A percentile compares a stretch with the other conserved stretches of the same genome.
Conservation (phyloP, 2,329 filamentous ascomycete genomes). For the Alternaria metachromatica region DNA sequence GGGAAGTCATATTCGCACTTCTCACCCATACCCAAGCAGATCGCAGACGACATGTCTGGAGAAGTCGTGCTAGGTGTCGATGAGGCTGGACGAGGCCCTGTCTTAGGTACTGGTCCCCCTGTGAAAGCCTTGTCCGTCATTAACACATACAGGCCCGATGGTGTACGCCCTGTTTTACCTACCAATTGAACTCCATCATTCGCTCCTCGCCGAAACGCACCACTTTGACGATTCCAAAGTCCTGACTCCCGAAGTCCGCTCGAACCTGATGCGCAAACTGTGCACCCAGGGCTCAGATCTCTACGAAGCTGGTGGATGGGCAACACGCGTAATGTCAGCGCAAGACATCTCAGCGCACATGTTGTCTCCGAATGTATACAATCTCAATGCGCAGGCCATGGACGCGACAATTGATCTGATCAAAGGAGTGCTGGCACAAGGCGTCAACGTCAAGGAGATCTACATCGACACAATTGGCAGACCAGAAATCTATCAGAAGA, state of each 20-base stretch:
- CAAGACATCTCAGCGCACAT: constrained; percentile 81
- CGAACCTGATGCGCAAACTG: constrained; percentile 72
- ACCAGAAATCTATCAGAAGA: constrained; percentile 82
- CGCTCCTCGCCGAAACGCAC: constrained; percentile 78
- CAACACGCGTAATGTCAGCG: constrained; percentile 79
- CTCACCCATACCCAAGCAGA: constrained; percentile 51
- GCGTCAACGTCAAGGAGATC: constrained; percentile 85
- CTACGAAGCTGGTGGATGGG: constrained; percentile 78
- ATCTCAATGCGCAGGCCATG: constrained; percentile 95
- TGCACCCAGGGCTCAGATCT: constrained; percentile 70
- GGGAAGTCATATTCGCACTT: constrained; percentile 58
- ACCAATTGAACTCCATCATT: constrained; percentile 67
- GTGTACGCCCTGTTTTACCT: constrained; percentile 76
- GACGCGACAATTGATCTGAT: constrained; percentile 89
- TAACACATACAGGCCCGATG: constrained; percentile 65
- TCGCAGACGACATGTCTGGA: constrained; percentile 54
- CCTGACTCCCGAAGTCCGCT: constrained; percentile 79
- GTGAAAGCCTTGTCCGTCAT: constrained; percentile 18
- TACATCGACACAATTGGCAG: constrained; percentile 95
- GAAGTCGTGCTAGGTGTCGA: constrained; percentile 87
- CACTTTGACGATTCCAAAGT: constrained; percentile 97
- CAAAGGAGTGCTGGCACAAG: constrained; percentile 73
- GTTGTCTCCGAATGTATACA: constrained; percentile 74
- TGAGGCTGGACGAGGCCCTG: constrained; percentile 90
- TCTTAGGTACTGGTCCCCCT: constrained; percentile 70